A percentile compares a stretch with the other conserved stretches of the same genome.
Conservation (phyloP, 2,329 filamentous ascomycete genomes). For the Metarhizium humberi region DNA sequence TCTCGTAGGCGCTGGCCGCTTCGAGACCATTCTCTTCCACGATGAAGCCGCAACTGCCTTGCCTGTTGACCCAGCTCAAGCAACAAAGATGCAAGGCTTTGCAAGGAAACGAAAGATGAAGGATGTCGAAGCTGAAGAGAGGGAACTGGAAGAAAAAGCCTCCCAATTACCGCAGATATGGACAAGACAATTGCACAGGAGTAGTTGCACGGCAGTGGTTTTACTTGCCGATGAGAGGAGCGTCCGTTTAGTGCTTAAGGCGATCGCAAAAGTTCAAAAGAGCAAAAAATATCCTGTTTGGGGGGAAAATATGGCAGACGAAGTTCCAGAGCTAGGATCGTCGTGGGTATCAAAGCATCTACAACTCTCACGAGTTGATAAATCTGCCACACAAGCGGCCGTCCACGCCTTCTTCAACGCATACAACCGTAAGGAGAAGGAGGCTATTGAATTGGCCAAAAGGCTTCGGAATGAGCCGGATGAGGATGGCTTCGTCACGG, state of each 20-base stretch:
- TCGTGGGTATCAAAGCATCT: constrained; percentile 57
- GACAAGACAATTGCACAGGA: constrained; percentile 59
- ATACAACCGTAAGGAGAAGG: constrained; percentile 65
- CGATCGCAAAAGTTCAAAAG: constrained; percentile 52
- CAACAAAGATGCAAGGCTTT: constrained; percentile 24
- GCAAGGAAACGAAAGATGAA: constrained; percentile 31
- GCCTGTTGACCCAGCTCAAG: constrained; percentile 40
- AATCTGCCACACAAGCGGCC: constrained; percentile 54
- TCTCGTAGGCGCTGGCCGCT: constrained; percentile 66
- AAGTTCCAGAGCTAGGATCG: constrained; percentile 48
- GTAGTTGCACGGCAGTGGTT: constrained; percentile 72
- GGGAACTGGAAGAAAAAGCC: constrained; percentile 45
- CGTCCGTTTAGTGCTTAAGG: constrained; percentile 67
- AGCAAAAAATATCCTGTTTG: constrained; percentile 56
- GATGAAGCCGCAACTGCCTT: constrained; percentile 37
- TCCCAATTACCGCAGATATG: constrained; percentile 61
- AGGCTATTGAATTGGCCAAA: constrained; percentile 51
- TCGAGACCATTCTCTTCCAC: constrained; percentile 72
- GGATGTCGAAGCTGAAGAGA: constrained; percentile 46
- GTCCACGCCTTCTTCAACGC: constrained; percentile 80
- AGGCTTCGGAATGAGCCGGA: constrained; percentile 71
- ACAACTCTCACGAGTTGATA: constrained; percentile 60
- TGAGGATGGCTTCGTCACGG: constrained; percentile 91
- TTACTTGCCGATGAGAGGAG: constrained; percentile 77
- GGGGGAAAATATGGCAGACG: constrained; percentile 52